A percentile compares a stretch with the other conserved stretches of the same genome.
These are phyloP conservation scores for Tirmania nivea DNA, from an alignment of 495 filamentous ascomycete genomes.

Conservation along the genomic window DNA sequence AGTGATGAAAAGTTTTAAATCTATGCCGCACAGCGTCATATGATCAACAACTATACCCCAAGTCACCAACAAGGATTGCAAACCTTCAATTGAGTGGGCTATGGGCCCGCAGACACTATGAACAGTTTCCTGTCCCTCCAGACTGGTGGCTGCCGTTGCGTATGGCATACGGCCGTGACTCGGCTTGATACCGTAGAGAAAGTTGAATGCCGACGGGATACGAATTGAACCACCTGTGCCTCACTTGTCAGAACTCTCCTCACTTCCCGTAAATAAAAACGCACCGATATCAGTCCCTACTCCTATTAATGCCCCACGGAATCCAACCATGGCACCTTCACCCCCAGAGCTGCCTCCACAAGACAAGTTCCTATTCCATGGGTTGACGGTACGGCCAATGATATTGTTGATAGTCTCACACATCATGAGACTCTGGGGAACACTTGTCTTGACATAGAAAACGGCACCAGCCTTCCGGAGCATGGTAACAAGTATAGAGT, in stretches of 20 bases:
- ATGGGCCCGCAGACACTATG: constrained; percentile 25
- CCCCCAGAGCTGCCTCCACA: constrained; percentile 44
- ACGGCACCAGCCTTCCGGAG: constrained; percentile 29
- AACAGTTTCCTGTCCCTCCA: constrained; percentile 11
- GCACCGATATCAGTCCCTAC: constrained; percentile 50
- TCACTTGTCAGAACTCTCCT: no score
- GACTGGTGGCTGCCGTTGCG: constrained; percentile 19
- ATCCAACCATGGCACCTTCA: constrained; percentile 38
- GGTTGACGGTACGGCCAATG: constrained; percentile 29
- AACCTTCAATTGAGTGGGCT: no score
- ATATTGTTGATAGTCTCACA: constrained; percentile 15
- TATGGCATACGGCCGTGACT: constrained; percentile 36
- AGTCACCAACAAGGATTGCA: no score
- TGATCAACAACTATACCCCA: constrained; percentile 24
- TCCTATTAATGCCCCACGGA: constrained; percentile 37
- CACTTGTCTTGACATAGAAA: constrained; percentile 42
- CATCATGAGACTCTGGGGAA: constrained; percentile 32
- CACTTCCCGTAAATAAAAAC: no score
- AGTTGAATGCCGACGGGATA: constrained; percentile 39
- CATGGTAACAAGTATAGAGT: constrained; percentile 29
- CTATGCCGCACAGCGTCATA: constrained; percentile 25
- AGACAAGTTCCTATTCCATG: constrained; percentile 33
- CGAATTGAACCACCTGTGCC: constrained; percentile 51
- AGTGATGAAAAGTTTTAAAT: no score
- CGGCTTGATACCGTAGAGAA: constrained; percentile 44